Base-by-base conservation (phyloP, 805 yeast species). In the Pichia exigua region DNA sequence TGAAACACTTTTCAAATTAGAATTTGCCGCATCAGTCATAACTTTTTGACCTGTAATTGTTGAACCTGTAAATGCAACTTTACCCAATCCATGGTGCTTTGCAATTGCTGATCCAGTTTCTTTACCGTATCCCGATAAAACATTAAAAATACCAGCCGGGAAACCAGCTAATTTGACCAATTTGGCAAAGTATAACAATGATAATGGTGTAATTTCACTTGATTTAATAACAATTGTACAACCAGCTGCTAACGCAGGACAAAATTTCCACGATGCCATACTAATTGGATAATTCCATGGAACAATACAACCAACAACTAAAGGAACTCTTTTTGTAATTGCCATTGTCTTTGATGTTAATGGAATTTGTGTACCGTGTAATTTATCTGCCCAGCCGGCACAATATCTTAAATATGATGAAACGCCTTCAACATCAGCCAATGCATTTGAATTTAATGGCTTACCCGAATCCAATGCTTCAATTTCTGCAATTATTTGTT, bases 181-280 rank as follows among this genome's bases (percentile, higher is more conserved):
- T 26, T 70, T 70, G 40, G 85, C 89, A 54, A 85, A 73, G 58
- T 75, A 72, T 57, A 85, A 75, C 57, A 83, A 72, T 26, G 89
- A 79, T 59, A 86, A 73, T 13, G 94, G 94, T 8, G 92, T 85
- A 58, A 82, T 70, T 68, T 87, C 94, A 51, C 89, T 83, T 3
- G 88, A 76, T 67, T 86, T 86, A 65, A 86, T 75, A 44, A 86
- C 80, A 45, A 84, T 77, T 15, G 80, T 75, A 67, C 87, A 85
- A 50, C 94, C 94, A 49, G 87, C 83, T 42, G 91, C 89, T 57
- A 86, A 69, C 11, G 95, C 94, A 22, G 92, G 92, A 27, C 86
- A 88, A 62, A 86, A 72, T 67, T 86, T 85, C 94, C 94, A 86
- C 24, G 86, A 75, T 17, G 85, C 81, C 89, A 85, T 83, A 32